phyloP scores from a whole-genome alignment of 345 rosid species.

The Limnanthes douglasii region DNA sequence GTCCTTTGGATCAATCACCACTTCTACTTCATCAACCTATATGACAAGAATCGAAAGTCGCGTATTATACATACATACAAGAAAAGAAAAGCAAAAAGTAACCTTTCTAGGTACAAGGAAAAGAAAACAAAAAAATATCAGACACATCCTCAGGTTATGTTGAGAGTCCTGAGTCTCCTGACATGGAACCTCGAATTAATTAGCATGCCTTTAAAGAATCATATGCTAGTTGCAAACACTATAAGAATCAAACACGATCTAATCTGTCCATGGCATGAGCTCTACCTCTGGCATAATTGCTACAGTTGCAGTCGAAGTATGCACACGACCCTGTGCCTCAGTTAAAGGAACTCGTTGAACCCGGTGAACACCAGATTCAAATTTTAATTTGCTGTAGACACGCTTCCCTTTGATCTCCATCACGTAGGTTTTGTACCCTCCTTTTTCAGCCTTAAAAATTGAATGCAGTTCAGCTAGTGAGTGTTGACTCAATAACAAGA shows the following conservation, averaged over 20 bases:
- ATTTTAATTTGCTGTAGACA: constrained; percentile 90
- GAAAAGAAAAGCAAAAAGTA: neutral
- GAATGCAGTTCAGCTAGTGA: constrained; percentile 3
- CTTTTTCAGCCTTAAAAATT: constrained; percentile 63
- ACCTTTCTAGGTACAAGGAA: constrained; percentile 1
- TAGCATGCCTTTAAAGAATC: too few relatives aligned
- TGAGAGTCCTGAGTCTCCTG: too few relatives aligned
- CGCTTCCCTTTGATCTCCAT: constrained; percentile 78
- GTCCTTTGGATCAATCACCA: constrained; percentile 88
- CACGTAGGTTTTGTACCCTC: constrained; percentile 91
- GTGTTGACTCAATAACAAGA: too few relatives aligned
- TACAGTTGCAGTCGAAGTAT: constrained; percentile 95
- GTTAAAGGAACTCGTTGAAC: constrained; percentile 98
- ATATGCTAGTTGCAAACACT: neutral
- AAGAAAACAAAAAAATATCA: constrained; percentile 2
- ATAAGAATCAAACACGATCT: neutral
- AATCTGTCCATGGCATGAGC: constrained; percentile 3
- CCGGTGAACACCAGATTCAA: constrained; percentile 90
- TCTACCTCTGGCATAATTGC: constrained; percentile 98
- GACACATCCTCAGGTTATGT: too few relatives aligned
- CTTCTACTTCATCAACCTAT: constrained; percentile 97
- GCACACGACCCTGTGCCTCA: constrained; percentile 89
- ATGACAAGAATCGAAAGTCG: neutral
- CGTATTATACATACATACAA: too few relatives aligned
- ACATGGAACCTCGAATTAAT: too few relatives aligned